phyloP scores from a whole-genome alignment of 2,329 filamentous ascomycete species.

The Pseudogymnoascus destructans region DNA sequence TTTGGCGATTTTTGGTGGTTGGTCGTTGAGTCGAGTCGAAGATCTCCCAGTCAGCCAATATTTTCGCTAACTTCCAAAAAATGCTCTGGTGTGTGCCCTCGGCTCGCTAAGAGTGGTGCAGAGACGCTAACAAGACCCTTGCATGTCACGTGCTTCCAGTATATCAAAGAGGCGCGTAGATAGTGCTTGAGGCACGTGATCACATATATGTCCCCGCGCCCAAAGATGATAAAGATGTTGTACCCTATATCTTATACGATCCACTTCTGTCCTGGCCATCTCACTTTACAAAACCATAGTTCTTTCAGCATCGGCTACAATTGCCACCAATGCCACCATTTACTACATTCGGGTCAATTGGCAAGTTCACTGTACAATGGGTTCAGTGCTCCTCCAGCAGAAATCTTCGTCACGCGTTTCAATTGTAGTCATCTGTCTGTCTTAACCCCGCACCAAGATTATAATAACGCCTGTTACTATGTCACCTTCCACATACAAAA shows the following conservation, averaged over 20 bases:
- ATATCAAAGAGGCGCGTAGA: background rate
- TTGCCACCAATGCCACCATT: background rate
- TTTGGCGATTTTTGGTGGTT: background rate
- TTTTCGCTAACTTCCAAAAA: constrained; percentile 10
- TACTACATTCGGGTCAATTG: background rate
- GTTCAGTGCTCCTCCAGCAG: background rate
- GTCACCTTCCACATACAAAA: constrained; percentile 4
- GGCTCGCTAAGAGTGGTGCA: constrained; percentile 18
- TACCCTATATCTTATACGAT: background rate
- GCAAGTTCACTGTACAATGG: background rate
- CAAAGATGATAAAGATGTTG: background rate
- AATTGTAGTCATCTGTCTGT: constrained; percentile 3
- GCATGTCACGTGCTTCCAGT: background rate
- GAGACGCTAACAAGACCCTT: constrained; percentile 11
- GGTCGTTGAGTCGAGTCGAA: constrained; percentile 9
- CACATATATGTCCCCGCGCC: background rate
- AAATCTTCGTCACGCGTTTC: background rate
- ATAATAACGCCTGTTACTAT: constrained; percentile 8
- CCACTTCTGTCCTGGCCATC: background rate
- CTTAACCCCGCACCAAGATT: constrained; percentile 1
- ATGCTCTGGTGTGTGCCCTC: constrained; percentile 10
- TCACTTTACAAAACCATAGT: background rate
- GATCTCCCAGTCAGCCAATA: constrained; percentile 6
- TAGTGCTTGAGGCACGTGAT: background rate
- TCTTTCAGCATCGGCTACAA: background rate